Percentiles rank a stretch among this genome's conserved stretches.
Evolutionary conservation across 306 rosid genomes (phyloP).

Genomic region (Castanea crenata): DNA sequence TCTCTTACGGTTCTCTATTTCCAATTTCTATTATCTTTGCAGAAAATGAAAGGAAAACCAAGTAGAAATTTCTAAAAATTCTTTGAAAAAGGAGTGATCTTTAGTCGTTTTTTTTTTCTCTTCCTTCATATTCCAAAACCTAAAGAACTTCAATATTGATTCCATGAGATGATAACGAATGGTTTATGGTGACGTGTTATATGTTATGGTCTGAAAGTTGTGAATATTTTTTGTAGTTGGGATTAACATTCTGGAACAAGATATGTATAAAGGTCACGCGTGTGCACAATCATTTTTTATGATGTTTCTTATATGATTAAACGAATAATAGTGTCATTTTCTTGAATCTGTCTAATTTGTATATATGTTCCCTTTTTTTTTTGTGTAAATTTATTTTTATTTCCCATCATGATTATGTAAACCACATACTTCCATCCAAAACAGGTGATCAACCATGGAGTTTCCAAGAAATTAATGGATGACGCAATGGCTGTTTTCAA

Average conservation of each 20-base stretch:
- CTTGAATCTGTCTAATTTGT: too few species aligned
- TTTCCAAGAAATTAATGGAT: constrained; percentile 39
- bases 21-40: not conserved
- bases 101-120: not conserved
- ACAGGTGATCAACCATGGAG: constrained; percentile 77
- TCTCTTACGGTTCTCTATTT: too few species aligned
- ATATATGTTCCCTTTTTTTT: not conserved
- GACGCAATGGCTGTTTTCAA: constrained; percentile 38
- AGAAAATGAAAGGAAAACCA: not conserved
- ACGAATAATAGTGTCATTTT: too few species aligned
- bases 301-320: too few species aligned
- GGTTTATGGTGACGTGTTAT: too few species aligned
- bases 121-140: not conserved
- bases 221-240: not conserved
- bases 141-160: too few species aligned
- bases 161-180: too few species aligned
- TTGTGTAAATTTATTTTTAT: not conserved
- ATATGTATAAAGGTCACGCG: too few species aligned
- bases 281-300: too few species aligned
- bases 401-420: too few species aligned
- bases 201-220: not conserved
- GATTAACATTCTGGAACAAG: too few species aligned
- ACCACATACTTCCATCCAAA: not conserved
- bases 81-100: not conserved
- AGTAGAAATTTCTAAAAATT: not conserved